Conservation (phyloP, 306 rosid species). For the Dicorynia guianensis region DNA sequence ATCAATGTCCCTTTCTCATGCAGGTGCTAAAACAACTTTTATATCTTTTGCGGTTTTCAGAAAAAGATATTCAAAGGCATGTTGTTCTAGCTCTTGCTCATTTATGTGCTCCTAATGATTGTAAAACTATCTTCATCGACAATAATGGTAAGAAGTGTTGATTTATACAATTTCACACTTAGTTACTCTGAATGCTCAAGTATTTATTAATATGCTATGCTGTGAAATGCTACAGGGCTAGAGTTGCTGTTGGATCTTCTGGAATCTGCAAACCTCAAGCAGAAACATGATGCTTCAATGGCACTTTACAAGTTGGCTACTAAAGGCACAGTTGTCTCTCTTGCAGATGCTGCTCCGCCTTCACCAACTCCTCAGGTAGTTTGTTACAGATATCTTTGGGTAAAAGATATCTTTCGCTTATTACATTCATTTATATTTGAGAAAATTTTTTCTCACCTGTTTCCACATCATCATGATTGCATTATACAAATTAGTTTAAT, state of each 20-base stretch:
- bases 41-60: conserved; percentile 73
- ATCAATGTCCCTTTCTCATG: conserved; percentile 34
- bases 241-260: conserved; percentile 80
- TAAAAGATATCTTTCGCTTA: background rate
- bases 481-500: background rate
- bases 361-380: conserved; percentile 88
- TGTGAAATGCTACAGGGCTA: conserved; percentile 64
- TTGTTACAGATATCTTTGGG: background rate
- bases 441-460: background rate
- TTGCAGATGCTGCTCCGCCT: conserved; percentile 75
- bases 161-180: background rate
- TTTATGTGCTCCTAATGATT: conserved; percentile 74
- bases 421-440: background rate
- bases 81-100: conserved; percentile 92
- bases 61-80: conserved; percentile 65
- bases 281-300: conserved; percentile 75
- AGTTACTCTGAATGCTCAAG: background rate
- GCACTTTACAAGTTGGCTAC: conserved; percentile 81
- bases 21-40: conserved; percentile 80
- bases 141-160: conserved; percentile 60
- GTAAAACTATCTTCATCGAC: conserved; percentile 75
- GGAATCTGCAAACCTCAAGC: conserved; percentile 61
- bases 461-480: background rate
- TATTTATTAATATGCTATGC: conserved; percentile 20
- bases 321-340: conserved; percentile 68